Evolutionary conservation across 306 rosid species (phyloP).

Genomic region (Echinosophora koreensis): DNA sequence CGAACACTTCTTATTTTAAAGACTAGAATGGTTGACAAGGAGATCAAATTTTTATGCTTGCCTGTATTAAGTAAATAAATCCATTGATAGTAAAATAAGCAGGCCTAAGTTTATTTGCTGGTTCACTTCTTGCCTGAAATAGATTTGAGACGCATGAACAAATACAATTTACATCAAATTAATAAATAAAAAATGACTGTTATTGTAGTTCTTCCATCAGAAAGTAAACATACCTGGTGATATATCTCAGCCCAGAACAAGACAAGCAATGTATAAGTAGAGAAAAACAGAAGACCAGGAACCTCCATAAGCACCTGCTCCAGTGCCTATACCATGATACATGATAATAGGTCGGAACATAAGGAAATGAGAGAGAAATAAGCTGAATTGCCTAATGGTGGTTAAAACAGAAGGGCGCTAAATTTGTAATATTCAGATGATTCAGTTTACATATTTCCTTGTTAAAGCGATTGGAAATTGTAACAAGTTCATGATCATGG

Average conservation of each 20-base stretch:
- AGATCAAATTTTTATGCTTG: conserved; percentile 36
- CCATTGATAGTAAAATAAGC: conserved; percentile 71
- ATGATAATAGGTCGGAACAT: conserved; percentile 36
- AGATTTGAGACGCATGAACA: conserved; percentile 39
- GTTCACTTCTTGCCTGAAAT: conserved; percentile 79
- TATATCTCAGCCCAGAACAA: conserved; percentile 92
- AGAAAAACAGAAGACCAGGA: conserved; percentile 85
- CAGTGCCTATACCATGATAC: conserved; percentile 56
- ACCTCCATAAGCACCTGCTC: conserved; percentile 76
- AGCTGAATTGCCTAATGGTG: conserved; percentile 11
- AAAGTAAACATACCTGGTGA: conserved; percentile 66
- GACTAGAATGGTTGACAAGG: conserved; percentile 24
- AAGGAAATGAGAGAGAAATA: conserved; percentile 1
- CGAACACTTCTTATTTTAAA: conserved; percentile 14
- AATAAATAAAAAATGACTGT: conserved; percentile 9
- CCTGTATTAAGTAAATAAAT: conserved; percentile 67
- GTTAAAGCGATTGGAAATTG: not conserved
- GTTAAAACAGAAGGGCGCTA: not conserved
- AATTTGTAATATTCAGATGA: conserved; percentile 3
- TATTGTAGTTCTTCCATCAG: conserved; percentile 12
- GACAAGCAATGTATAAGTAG: conserved; percentile 81
- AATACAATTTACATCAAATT: not conserved
- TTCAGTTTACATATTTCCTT: not conserved
- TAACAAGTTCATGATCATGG: not conserved
- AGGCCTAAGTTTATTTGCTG: conserved; percentile 71